Percentiles rank a stretch among this genome's conserved stretches.
Conservation (phyloP, 352 stramenopile species). For the Pythium pyrilobum region DNA sequence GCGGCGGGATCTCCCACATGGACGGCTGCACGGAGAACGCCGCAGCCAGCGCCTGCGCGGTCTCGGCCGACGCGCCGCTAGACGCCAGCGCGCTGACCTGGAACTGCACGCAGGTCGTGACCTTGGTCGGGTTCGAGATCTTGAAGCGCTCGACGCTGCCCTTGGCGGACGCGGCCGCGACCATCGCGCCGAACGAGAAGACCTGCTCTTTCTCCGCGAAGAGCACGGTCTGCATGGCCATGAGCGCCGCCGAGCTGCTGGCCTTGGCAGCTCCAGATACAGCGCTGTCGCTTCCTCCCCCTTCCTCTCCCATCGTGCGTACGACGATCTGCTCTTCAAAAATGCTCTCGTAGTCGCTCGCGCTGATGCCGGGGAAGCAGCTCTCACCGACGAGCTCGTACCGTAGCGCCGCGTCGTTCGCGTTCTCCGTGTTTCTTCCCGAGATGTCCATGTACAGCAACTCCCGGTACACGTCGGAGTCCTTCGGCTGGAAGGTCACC, state of each 20-base stretch:
- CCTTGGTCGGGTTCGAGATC: constrained; percentile 95
- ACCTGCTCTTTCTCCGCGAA: constrained; percentile 85
- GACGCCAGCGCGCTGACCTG: constrained; percentile 29
- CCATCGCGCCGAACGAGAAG: constrained; percentile 87
- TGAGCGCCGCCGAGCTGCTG: constrained; percentile 6
- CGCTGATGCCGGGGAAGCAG: constrained; percentile 91
- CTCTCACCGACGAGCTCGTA: constrained; percentile 92
- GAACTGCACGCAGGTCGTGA: constrained; percentile 87
- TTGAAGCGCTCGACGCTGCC: constrained; percentile 90
- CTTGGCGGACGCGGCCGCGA: constrained; percentile 55
- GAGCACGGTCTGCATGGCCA: constrained; percentile 48
- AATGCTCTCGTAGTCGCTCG: constrained; percentile 84
- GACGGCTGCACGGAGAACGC: constrained; percentile 89
- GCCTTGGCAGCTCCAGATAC: background rate
- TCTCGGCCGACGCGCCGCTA: background rate
- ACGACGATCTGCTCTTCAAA: constrained; percentile 96
- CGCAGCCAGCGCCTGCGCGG: background rate
- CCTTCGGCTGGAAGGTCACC: constrained; percentile 78
- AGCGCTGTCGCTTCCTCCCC: constrained; percentile 18
- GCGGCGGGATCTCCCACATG: constrained; percentile 90
- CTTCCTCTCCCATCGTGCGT: constrained; percentile 37
- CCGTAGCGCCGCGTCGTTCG: constrained; percentile 34
- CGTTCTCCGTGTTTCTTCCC: constrained; percentile 52
- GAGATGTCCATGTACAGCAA: constrained; percentile 69
- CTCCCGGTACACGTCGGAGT: constrained; percentile 69